Conservation (phyloP, 2,329 filamentous ascomycete species). For the Talaromyces islandicus region DNA sequence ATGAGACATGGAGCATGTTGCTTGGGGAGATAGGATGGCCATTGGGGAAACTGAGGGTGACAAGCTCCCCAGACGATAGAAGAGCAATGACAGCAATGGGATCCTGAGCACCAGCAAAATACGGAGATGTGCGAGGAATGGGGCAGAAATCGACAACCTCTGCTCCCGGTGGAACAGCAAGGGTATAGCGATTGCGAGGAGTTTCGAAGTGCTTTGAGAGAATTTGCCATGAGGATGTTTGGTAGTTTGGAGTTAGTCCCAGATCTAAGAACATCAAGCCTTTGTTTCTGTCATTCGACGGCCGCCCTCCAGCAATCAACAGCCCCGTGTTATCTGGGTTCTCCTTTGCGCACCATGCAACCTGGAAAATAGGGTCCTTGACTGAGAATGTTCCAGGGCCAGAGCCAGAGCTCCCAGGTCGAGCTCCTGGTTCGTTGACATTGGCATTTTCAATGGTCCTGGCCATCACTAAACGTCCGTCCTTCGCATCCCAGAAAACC, state of each 20-base stretch:
- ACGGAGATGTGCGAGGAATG: constrained; percentile 74
- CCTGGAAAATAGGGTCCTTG: constrained; percentile 68
- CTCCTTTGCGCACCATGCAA: constrained; percentile 89
- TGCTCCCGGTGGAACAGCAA: constrained; percentile 71
- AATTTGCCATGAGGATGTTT: constrained; percentile 83
- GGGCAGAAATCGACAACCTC: constrained; percentile 75
- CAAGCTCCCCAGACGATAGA: constrained; percentile 77
- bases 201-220: constrained; percentile 72
- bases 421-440: constrained; percentile 60
- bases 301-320: constrained; percentile 74
- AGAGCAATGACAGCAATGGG: constrained; percentile 78
- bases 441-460: constrained; percentile 70
- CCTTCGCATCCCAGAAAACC: constrained; percentile 90
- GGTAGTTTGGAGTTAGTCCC: constrained; percentile 80
- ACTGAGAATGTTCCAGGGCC: constrained; percentile 49
- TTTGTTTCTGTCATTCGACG: constrained; percentile 60
- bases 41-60: constrained; percentile 86
- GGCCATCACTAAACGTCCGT: constrained; percentile 76
- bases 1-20: constrained; percentile 81
- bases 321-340: constrained; percentile 92
- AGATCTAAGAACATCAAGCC: constrained; percentile 86
- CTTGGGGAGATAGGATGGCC: constrained; percentile 87
- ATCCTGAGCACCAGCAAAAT: constrained; percentile 83
- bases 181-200: constrained; percentile 62
- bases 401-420: constrained; percentile 35